A percentile compares a stretch with the other conserved stretches of the same genome.
These are phyloP conservation scores for Nicotiana sylvestris DNA, from an alignment of 257 asterid species.

Conservation along the genomic window DNA sequence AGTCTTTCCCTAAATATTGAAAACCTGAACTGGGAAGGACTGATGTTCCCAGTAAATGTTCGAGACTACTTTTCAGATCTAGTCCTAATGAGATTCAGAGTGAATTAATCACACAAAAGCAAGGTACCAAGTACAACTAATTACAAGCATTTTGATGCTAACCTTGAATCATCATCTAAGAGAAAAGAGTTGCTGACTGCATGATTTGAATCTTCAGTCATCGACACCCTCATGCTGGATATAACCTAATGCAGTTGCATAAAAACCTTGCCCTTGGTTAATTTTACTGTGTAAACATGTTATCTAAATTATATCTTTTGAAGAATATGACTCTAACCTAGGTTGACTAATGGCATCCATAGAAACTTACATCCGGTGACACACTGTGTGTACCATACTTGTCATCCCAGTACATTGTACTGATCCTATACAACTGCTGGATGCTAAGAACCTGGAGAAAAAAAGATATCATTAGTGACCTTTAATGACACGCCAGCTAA, in stretches of 20 bases:
- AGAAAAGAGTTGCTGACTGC: slow-evolving; percentile 96
- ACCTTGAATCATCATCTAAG: slow-evolving; percentile 98
- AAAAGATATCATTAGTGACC: slow-evolving; percentile 4
- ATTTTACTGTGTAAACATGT: slow-evolving; percentile 8
- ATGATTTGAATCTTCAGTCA: slow-evolving; percentile 90
- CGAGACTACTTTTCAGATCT: neutral
- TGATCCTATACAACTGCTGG: slow-evolving; percentile 89
- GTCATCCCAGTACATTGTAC: slow-evolving; percentile 99
- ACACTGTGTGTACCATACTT: slow-evolving; percentile 97
- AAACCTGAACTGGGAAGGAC: neutral
- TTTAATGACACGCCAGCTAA: slow-evolving; percentile 2
- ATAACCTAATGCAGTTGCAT: slow-evolving; percentile 52
- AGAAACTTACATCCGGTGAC: slow-evolving; percentile 78
- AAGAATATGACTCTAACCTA: slow-evolving; percentile 36
- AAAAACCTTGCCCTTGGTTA: slow-evolving; percentile 3
- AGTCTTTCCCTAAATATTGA: neutral
- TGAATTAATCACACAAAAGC: neutral
- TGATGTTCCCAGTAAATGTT: neutral
- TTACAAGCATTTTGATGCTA: slow-evolving; percentile 14
- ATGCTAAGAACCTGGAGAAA: slow-evolving; percentile 76
- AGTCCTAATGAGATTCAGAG: neutral
- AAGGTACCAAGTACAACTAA: neutral
- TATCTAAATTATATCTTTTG: slow-evolving; percentile 15
- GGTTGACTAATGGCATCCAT: slow-evolving; percentile 31
- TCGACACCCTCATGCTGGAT: slow-evolving; percentile 85